Evolutionary conservation across 352 stramenopile species (phyloP).

Genomic region (Pythium monospermum): DNA sequence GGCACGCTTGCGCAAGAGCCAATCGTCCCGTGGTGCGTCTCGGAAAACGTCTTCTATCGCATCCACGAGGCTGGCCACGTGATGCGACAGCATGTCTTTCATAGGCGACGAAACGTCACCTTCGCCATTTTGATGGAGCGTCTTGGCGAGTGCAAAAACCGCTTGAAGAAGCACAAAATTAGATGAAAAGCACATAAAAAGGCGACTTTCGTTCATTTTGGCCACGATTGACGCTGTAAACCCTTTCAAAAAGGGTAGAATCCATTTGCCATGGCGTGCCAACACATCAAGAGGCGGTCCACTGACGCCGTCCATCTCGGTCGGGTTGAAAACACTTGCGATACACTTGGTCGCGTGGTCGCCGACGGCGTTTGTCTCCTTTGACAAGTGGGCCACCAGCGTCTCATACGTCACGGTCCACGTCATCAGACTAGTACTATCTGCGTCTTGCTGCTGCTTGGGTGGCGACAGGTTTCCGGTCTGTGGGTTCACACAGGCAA

Average conservation of each 20-base stretch:
- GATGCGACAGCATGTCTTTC: slow-evolving; percentile 29
- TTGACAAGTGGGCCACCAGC: slow-evolving; percentile 31
- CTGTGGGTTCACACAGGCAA: slow-evolving; percentile 5
- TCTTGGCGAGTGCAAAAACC: slow-evolving; percentile 27
- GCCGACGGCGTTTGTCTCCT: slow-evolving; percentile 38
- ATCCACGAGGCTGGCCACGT: slow-evolving; percentile 42
- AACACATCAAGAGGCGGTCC: slow-evolving; percentile 26
- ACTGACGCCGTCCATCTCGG: slow-evolving; percentile 48
- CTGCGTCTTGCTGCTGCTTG: slow-evolving; percentile 1
- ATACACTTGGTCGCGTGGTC: slow-evolving; percentile 48
- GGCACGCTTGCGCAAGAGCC: slow-evolving; percentile 45
- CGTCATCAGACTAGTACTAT: neutral
- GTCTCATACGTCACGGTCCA: slow-evolving; percentile 32
- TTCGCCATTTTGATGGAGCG: slow-evolving; percentile 20
- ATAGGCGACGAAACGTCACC: no score
- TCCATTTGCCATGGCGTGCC: slow-evolving; percentile 25
- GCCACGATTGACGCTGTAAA: slow-evolving; percentile 29
- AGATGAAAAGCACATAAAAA: slow-evolving; percentile 37
- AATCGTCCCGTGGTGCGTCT: slow-evolving; percentile 41
- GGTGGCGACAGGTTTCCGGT: slow-evolving; percentile 12
- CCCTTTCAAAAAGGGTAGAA: slow-evolving; percentile 32
- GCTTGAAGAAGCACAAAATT: slow-evolving; percentile 44
- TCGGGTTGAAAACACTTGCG: slow-evolving; percentile 34
- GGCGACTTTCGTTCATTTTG: slow-evolving; percentile 45
- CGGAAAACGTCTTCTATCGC: slow-evolving; percentile 57